These are phyloP conservation scores for Stephania yunnanensis DNA, from an alignment of 164 flowering plant species.

Conservation along the genomic window DNA sequence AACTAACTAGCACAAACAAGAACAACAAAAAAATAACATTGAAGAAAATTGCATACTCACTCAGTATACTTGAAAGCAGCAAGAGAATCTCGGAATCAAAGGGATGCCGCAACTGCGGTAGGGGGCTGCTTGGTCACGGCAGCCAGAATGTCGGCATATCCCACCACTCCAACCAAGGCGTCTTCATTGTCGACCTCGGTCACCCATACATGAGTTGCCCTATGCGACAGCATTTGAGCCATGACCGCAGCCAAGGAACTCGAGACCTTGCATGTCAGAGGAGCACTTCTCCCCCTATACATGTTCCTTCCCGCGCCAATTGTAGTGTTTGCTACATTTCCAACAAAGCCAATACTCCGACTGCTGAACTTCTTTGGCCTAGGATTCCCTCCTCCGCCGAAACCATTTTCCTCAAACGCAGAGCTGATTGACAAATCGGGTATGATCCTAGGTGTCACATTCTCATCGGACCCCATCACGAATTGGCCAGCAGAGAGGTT, in stretches of 20 bases:
- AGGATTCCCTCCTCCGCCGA: conserved; percentile 20
- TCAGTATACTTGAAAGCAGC: background rate
- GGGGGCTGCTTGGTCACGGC: conserved; percentile 58
- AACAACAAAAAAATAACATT: background rate
- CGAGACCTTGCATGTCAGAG: conserved; percentile 70
- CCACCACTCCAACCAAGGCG: conserved; percentile 70
- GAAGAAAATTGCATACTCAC: background rate
- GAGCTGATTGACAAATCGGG: conserved; percentile 33
- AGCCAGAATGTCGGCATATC: conserved; percentile 68
- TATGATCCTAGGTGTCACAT: conserved; percentile 24
- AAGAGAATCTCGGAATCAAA: conserved; percentile 9
- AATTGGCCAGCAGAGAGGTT: conserved; percentile 89
- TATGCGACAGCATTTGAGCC: conserved; percentile 97
- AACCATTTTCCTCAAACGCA: conserved; percentile 18
- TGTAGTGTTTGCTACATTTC: conserved; percentile 36
- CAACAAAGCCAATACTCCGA: conserved; percentile 72
- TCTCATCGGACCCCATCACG: conserved; percentile 94
- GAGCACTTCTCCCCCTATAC: conserved; percentile 87
- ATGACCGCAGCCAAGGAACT: conserved; percentile 94
- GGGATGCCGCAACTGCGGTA: conserved; percentile 17
- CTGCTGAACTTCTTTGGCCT: conserved; percentile 60
- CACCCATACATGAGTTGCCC: conserved; percentile 96
- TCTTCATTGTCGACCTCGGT: conserved; percentile 72
- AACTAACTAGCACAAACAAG: background rate
- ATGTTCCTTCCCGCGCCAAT: conserved; percentile 54